Conservation (phyloP, 306 rosid genomes). For the Prunus fruticosa region DNA sequence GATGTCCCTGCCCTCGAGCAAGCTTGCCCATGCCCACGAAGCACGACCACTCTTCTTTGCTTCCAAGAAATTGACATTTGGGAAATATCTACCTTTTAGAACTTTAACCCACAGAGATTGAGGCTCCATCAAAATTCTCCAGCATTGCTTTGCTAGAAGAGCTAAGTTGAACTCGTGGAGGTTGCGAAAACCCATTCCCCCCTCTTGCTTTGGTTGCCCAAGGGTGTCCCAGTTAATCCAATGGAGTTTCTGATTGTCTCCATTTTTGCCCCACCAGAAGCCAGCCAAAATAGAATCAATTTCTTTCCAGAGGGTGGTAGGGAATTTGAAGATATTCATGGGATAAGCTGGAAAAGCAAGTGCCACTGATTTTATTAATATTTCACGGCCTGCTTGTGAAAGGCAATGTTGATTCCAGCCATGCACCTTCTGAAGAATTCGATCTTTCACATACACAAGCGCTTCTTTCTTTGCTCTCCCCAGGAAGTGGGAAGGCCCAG, state of each 20-base stretch:
- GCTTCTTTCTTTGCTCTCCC: neutral
- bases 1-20: neutral
- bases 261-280: neutral
- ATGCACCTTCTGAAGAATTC: too few species aligned
- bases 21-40: neutral
- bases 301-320: rapidly evolving
- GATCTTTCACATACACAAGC: neutral
- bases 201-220: neutral
- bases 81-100: neutral
- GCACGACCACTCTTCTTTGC: neutral
- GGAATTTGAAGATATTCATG: neutral
- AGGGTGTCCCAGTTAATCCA: neutral
- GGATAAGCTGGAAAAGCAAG: rapidly evolving
- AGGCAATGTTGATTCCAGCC: neutral
- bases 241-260: neutral
- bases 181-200: rapidly evolving
- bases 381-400: neutral
- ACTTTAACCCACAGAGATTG: neutral
- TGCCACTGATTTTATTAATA: neutral
- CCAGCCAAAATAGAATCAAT: neutral
- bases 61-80: neutral
- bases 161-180: neutral
- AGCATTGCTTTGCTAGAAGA: neutral
- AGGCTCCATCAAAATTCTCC: neutral
- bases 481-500: neutral